A percentile compares a stretch with the other conserved stretches of the same genome.
phyloP scores from a whole-genome alignment of 2,329 filamentous ascomycete species.

The Fusarium heterosporum region DNA sequence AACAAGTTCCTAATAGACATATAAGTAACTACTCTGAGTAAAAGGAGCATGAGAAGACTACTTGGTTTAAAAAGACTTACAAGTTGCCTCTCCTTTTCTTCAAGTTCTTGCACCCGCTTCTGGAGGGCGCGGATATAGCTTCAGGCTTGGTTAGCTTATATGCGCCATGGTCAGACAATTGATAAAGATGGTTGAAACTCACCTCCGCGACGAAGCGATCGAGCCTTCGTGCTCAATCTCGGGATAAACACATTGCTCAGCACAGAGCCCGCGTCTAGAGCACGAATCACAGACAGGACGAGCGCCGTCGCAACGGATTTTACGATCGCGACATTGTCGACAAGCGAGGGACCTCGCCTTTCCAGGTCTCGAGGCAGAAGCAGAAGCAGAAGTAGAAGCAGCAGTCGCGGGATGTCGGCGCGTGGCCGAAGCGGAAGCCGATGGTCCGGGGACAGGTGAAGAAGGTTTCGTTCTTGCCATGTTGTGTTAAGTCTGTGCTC shows the following conservation, averaged over 20 bases:
- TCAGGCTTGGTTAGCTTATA: slow-evolving; percentile 4
- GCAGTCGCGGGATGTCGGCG: slow-evolving; percentile 30
- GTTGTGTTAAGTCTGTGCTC: not conserved
- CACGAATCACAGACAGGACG: slow-evolving; percentile 47
- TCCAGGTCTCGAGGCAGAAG: slow-evolving; percentile 19
- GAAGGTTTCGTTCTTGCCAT: slow-evolving; percentile 30
- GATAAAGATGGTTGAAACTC: slow-evolving; percentile 8
- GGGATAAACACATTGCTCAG: slow-evolving; percentile 45
- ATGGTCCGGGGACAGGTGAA: slow-evolving; percentile 23
- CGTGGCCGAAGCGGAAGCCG: slow-evolving; percentile 38
- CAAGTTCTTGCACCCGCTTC: slow-evolving; percentile 46
- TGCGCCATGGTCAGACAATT: not conserved
- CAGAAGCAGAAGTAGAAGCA: slow-evolving; percentile 21
- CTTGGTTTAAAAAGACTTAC: slow-evolving; percentile 31
- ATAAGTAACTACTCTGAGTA: slow-evolving; percentile 7
- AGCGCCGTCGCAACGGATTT: slow-evolving; percentile 47
- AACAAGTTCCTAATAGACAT: slow-evolving; percentile 28
- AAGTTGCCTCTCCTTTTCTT: slow-evolving; percentile 44
- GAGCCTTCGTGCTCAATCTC: slow-evolving; percentile 48
- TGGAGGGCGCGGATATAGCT: slow-evolving; percentile 47
- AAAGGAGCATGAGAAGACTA: slow-evolving; percentile 2
- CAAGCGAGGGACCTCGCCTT: slow-evolving; percentile 47
- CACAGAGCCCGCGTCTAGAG: slow-evolving; percentile 39
- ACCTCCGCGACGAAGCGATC: slow-evolving; percentile 47
- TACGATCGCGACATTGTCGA: slow-evolving; percentile 48